Percentiles rank a stretch among this genome's conserved stretches.
Conservation (phyloP, 2,329 filamentous ascomycete genomes). For the Chaetomium sp. region DNA sequence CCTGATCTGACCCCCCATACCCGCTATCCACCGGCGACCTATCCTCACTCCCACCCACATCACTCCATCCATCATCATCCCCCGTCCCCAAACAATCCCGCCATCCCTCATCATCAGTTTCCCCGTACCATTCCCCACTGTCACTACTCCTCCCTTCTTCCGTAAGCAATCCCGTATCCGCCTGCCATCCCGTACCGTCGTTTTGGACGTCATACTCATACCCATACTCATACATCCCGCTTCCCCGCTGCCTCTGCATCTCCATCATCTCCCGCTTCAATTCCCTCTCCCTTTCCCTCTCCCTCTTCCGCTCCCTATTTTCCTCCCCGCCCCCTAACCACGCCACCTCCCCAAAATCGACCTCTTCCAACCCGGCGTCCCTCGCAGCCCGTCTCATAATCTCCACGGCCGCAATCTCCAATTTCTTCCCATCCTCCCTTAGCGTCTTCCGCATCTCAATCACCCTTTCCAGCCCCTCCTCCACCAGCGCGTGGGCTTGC, state of each 20-base stretch:
- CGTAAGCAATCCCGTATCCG: too few species aligned
- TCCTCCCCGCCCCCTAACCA: slow-evolving; percentile 14
- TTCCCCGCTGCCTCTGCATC: background rate
- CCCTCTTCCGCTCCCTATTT: background rate
- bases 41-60: too few species aligned
- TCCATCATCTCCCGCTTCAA: background rate
- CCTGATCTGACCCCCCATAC: too few species aligned
- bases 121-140: too few species aligned
- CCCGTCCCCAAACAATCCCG: too few species aligned
- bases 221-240: background rate
- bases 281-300: background rate
- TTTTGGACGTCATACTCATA: too few species aligned
- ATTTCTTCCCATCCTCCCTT: slow-evolving; percentile 13
- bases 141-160: too few species aligned
- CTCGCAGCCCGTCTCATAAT: slow-evolving; percentile 29
- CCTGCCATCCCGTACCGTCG: too few species aligned
- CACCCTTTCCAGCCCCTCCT: slow-evolving; percentile 20
- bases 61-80: too few species aligned
- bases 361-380: slow-evolving; percentile 21
- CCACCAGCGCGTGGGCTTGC: slow-evolving; percentile 19
- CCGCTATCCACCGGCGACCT: too few species aligned
- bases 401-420: slow-evolving; percentile 23
- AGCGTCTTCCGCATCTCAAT: slow-evolving; percentile 19
- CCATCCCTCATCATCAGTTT: too few species aligned
- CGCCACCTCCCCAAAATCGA: slow-evolving; percentile 20